Conservation (phyloP, 768 basidiomycete species). For the Amanita muscaria region DNA sequence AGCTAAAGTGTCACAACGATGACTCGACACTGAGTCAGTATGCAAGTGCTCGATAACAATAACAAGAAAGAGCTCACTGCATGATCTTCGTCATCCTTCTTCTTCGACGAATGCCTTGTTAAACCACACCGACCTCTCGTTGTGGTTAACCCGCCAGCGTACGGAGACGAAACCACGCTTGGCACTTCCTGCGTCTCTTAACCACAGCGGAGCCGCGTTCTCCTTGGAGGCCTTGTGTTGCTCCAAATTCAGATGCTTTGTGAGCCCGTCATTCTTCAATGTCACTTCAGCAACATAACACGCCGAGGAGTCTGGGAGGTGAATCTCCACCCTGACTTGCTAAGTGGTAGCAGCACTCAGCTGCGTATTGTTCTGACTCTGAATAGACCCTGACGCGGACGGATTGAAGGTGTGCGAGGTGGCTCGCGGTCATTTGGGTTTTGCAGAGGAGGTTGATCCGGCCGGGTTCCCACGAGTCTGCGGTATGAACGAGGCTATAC, state of each 20-base stretch:
- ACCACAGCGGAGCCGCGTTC: constrained; percentile 50
- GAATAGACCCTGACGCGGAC: neutral
- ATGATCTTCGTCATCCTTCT: constrained; percentile 31
- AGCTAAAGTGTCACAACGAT: constrained; percentile 77
- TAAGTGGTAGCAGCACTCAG: constrained; percentile 21
- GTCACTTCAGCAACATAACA: constrained; percentile 77
- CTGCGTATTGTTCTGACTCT: neutral
- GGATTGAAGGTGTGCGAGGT: neutral
- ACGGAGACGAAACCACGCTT: constrained; percentile 27
- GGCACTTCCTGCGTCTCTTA: constrained; percentile 32
- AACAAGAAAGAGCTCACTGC: constrained; percentile 30
- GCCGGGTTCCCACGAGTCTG: too few relatives aligned
- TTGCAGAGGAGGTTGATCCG: constrained; percentile 4
- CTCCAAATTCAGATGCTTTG: constrained; percentile 34
- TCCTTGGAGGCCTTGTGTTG: constrained; percentile 18
- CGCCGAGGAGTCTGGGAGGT: constrained; percentile 60
- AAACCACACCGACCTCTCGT: constrained; percentile 38
- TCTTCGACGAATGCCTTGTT: constrained; percentile 30
- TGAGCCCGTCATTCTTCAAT: constrained; percentile 40
- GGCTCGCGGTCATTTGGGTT: neutral
- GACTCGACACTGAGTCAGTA: constrained; percentile 50
- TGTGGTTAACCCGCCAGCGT: constrained; percentile 62
- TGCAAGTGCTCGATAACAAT: neutral
- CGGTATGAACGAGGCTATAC: too few relatives aligned
- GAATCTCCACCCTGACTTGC: constrained; percentile 69